phyloP scores from a whole-genome alignment of 805 yeast species.

The Kazachstania taianensis region DNA sequence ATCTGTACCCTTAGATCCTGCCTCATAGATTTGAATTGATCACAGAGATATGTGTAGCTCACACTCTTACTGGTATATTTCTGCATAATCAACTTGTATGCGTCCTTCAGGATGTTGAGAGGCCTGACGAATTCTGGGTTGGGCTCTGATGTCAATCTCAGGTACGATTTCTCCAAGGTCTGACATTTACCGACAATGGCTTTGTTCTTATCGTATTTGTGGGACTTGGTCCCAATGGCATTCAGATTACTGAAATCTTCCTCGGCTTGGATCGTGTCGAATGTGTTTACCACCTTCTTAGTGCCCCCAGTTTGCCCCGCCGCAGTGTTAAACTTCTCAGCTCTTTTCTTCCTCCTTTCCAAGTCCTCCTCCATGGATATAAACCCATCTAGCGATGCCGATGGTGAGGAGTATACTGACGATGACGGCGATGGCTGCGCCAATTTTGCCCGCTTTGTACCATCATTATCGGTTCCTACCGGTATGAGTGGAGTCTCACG shows the following conservation, averaged over 20 bases:
- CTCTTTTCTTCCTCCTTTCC: constrained; percentile 27
- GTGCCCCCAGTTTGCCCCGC: constrained; percentile 8
- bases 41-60: constrained; percentile 68
- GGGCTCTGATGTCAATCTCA: constrained; percentile 85
- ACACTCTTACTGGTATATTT: constrained; percentile 42
- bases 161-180: constrained; percentile 63
- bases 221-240: constrained; percentile 26
- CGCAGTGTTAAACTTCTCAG: constrained; percentile 29
- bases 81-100: constrained; percentile 43
- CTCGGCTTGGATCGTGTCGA: constrained; percentile 9
- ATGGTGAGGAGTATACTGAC: background rate
- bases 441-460: background rate
- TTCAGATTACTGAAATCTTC: constrained; percentile 21
- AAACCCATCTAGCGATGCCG: background rate
- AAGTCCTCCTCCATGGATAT: constrained; percentile 9
- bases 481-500: constrained; percentile 1
- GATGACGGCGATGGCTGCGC: background rate
- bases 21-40: constrained; percentile 83
- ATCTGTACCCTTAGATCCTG: constrained; percentile 92
- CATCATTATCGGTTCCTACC: background rate
- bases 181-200: constrained; percentile 55
- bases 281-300: constrained; percentile 4
- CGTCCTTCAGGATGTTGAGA: constrained; percentile 42
- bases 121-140: constrained; percentile 82
- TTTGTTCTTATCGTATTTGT: constrained; percentile 26